phyloP scores from a whole-genome alignment of 768 basidiomycete species.

The Pulveroboletus ravenelii region DNA sequence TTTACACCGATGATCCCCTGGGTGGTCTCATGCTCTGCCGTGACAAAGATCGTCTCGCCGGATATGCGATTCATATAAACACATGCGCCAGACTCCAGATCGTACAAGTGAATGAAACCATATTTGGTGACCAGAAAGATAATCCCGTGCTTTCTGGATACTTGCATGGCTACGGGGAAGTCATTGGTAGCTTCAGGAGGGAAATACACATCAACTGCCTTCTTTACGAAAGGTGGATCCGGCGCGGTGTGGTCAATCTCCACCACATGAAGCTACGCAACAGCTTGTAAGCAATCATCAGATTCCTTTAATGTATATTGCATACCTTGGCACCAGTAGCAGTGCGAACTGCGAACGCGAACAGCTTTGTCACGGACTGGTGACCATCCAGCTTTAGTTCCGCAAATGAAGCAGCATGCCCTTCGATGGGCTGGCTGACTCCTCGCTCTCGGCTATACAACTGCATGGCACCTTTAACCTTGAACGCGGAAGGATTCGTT shows the following conservation, averaged over 20 bases:
- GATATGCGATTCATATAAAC: conserved; percentile 99
- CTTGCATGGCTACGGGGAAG: conserved; percentile 99
- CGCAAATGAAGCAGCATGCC: conserved; percentile 95
- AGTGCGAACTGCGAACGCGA: conserved; percentile 92
- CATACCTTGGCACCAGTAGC: conserved; percentile 96
- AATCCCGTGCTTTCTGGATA: conserved; percentile 95
- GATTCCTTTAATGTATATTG: neutral
- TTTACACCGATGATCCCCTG: conserved; percentile 99
- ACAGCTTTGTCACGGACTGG: conserved; percentile 80
- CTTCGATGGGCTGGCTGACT: conserved; percentile 97
- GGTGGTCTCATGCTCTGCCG: conserved; percentile 90
- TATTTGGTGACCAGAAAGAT: conserved; percentile 98
- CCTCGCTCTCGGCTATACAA: conserved; percentile 89
- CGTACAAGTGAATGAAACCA: conserved; percentile 98
- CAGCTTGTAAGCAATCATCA: conserved; percentile 5
- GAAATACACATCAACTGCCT: conserved; percentile 98
- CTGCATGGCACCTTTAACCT: conserved; percentile 98
- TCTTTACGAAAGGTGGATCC: conserved; percentile 92
- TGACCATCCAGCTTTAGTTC: conserved; percentile 89
- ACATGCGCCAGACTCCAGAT: conserved; percentile 94
- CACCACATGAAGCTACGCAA: conserved; percentile 84
- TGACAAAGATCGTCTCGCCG: conserved; percentile 98
- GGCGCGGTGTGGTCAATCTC: conserved; percentile 95
- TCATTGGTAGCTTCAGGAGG: conserved; percentile 97
- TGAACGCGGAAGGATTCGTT: conserved; percentile 93